These are phyloP conservation scores for Oldenlandia corymbosa DNA, from an alignment of 257 asterid species.

Conservation along the genomic window DNA sequence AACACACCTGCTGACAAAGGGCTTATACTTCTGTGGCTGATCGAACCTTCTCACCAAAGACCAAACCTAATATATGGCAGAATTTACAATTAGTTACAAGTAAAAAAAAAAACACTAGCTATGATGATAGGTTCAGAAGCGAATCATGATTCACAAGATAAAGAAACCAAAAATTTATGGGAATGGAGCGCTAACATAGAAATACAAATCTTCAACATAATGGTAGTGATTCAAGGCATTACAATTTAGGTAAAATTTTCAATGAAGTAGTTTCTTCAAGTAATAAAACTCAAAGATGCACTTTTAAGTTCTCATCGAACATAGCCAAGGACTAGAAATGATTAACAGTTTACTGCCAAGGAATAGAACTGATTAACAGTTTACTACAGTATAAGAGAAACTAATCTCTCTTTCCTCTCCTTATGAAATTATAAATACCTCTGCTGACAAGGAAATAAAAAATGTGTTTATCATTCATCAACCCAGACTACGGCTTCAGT, in stretches of 20 bases:
- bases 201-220: neutral
- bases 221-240: neutral
- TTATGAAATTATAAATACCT: neutral
- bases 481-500: neutral
- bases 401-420: neutral
- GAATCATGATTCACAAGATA: neutral
- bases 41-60: slow-evolving; percentile 77
- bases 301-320: neutral
- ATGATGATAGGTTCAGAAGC: neutral
- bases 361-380: neutral
- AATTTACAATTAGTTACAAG: neutral
- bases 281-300: too few species aligned
- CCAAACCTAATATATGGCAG: slow-evolving; percentile 53
- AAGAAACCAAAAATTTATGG: neutral
- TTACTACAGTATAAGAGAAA: neutral
- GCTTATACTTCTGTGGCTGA: slow-evolving; percentile 81
- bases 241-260: too few species aligned
- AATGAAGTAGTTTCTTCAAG: too few species aligned
- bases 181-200: neutral
- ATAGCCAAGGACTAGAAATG: too few species aligned
- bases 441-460: neutral
- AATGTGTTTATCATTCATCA: neutral
- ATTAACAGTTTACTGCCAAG: too few species aligned
- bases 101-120: neutral
- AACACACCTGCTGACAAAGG: slow-evolving; percentile 67